Evolutionary conservation across 768 basidiomycete species (phyloP).

Genomic region (Auriscalpium orientale): DNA sequence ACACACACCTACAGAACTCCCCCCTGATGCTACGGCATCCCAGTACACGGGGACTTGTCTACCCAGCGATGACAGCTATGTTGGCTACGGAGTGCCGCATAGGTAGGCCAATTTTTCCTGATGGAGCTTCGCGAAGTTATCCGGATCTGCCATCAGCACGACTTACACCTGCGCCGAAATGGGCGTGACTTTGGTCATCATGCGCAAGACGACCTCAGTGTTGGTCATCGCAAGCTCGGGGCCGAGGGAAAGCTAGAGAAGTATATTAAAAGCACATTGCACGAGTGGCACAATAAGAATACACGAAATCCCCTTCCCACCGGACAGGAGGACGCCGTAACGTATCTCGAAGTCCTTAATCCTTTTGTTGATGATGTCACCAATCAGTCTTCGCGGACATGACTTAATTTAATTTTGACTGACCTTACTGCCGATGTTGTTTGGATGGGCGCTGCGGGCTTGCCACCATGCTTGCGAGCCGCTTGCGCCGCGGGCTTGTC

Average conservation of each 20-base stretch:
- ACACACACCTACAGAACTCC: neutral
- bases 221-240: neutral
- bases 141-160: neutral
- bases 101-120: neutral
- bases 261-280: neutral
- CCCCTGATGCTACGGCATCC: neutral
- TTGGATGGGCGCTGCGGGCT: too few relatives aligned
- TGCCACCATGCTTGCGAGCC: too few relatives aligned
- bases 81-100: neutral
- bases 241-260: neutral
- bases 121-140: neutral
- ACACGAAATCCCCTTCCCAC: too few relatives aligned
- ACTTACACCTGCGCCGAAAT: neutral
- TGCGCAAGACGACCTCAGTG: neutral
- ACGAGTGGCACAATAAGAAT: neutral
- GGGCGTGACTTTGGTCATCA: conserved; percentile 1
- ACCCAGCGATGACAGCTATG: neutral
- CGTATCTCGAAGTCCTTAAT: too few relatives aligned
- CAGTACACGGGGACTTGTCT: neutral
- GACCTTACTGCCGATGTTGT: too few relatives aligned
- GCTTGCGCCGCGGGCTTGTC: too few relatives aligned
- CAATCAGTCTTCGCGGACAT: too few relatives aligned
- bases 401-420: too few relatives aligned
- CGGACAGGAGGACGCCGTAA: too few relatives aligned
- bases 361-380: too few relatives aligned